Evolutionary conservation across 2,329 filamentous ascomycete species (phyloP).

Genomic region (Alternaria incomplexa): DNA sequence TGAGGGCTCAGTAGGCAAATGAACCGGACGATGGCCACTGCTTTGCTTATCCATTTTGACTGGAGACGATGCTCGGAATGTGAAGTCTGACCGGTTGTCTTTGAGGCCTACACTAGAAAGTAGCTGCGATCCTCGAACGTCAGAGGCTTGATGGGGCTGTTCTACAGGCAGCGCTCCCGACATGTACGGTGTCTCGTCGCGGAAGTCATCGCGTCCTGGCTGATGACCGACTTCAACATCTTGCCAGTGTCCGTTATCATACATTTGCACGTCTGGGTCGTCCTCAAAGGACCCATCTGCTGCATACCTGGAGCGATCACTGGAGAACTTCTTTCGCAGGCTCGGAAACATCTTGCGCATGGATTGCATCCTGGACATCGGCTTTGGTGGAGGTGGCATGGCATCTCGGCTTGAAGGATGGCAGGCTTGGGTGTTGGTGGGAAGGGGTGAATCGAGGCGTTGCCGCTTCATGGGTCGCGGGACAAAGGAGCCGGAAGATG

Average conservation of each 20-base stretch:
- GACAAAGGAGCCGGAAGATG: constrained; percentile 13
- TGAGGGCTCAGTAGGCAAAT: constrained; percentile 31
- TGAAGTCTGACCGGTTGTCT: constrained; percentile 17
- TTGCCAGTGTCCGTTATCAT: constrained; percentile 19
- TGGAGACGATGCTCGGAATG: constrained; percentile 26
- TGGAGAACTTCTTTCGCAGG: constrained; percentile 30
- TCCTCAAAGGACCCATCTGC: not conserved
- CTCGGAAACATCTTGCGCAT: constrained; percentile 33
- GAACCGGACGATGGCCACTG: constrained; percentile 1
- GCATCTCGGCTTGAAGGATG: constrained; percentile 35
- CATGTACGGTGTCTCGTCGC: constrained; percentile 26
- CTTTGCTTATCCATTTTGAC: constrained; percentile 9
- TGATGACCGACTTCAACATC: not conserved
- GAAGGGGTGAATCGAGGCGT: constrained; percentile 39
- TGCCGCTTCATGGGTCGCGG: constrained; percentile 39
- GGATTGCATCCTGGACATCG: constrained; percentile 34
- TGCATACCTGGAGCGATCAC: constrained; percentile 9
- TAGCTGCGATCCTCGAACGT: constrained; percentile 4
- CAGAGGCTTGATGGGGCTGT: not conserved
- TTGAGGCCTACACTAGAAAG: constrained; percentile 8
- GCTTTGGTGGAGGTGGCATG: constrained; percentile 49
- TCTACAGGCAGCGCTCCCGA: constrained; percentile 32
- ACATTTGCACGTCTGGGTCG: constrained; percentile 16
- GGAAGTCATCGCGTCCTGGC: not conserved
- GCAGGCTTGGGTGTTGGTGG: constrained; percentile 21